Evolutionary conservation across 257 asterid genomes (phyloP).

Genomic region (Solanum pennellii): DNA sequence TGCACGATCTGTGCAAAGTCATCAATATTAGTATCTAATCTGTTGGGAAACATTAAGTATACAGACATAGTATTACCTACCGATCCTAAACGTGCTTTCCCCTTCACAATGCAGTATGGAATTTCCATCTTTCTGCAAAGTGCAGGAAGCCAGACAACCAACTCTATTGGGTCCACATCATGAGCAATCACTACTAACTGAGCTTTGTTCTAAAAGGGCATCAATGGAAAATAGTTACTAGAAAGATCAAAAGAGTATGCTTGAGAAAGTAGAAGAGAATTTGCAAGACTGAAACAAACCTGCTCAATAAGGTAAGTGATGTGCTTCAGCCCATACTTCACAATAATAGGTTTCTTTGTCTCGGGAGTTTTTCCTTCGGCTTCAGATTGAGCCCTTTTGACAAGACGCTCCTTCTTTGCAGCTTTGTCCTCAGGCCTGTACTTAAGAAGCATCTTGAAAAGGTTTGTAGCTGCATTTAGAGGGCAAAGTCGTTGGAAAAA

Average conservation of each 20-base stretch:
- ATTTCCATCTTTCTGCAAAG: slow-evolving; percentile 39
- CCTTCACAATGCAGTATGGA: slow-evolving; percentile 39
- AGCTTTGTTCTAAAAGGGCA: slow-evolving; percentile 25
- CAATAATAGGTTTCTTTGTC: slow-evolving; percentile 33
- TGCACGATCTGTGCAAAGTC: slow-evolving; percentile 12
- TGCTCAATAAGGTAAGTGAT: slow-evolving; percentile 35
- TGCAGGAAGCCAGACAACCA: slow-evolving; percentile 31
- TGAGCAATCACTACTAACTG: slow-evolving; percentile 41
- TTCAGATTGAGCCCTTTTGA: slow-evolving; percentile 40
- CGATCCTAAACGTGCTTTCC: slow-evolving; percentile 24
- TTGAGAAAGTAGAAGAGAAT: neutral
- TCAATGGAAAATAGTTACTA: too few species aligned
- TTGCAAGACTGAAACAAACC: slow-evolving; percentile 1
- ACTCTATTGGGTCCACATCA: slow-evolving; percentile 37
- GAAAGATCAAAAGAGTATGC: neutral
- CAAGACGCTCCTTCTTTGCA: slow-evolving; percentile 29
- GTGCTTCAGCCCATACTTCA: slow-evolving; percentile 37
- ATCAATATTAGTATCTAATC: neutral
- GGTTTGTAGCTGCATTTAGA: slow-evolving; percentile 23
- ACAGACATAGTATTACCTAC: neutral
- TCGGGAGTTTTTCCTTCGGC: slow-evolving; percentile 31
- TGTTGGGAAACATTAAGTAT: neutral
- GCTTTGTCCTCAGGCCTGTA: slow-evolving; percentile 41
- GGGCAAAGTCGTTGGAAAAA: neutral
- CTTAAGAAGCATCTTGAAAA: slow-evolving; percentile 38